Base-by-base conservation (phyloP, 192 early-diverging fungal species). In the Entomortierella chlamydospora region DNA sequence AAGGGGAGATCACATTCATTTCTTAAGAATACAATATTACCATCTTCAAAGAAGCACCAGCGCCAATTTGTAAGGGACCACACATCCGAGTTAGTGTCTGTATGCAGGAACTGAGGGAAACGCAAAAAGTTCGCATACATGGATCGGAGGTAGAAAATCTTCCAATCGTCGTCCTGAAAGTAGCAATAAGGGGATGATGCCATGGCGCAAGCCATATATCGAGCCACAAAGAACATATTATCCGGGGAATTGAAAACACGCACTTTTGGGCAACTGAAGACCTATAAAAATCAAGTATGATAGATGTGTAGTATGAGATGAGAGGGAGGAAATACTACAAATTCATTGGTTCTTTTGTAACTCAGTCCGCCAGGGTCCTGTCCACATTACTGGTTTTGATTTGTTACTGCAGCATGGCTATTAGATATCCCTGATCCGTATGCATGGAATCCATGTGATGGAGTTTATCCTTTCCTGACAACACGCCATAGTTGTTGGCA, bases 71-170 rank as follows among this genome's bases (percentile, higher is more conserved):
- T 85, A 23, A 83, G 47, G 22, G 73, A 56, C 73, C 83, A 87
- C 2, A 85, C 83, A 49, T 82, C 73, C 3, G 83, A 66, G 49
- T 79, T 86, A 41, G 84, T 83, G n/a, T 87, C 86, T 11, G 85
- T 84, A 53, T 89, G 88, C 17, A 89, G 62, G 41, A 87, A 74
- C 56, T 84, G 71, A 4, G 88, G 86, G 45, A 83, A 85, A 0
- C 86, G 74, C 13, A 89, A 57, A 68, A 87, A 89, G 42, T 89
- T 89, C 54, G 86, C 85, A 72, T 89, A 89, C 49, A 87, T 81
- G 53, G 83, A 81, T 52, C 88, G 63, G 33, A 87, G 54, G 43
- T 84, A 81, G 12, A 65, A 65, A 15, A 78, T 78, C 31, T 71
- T 65, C 85, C 85, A 86, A 59, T 86, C 85, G 30, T 86, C 85